phyloP scores from a whole-genome alignment of 768 basidiomycete genomes.

The Suillus hirtellus region DNA sequence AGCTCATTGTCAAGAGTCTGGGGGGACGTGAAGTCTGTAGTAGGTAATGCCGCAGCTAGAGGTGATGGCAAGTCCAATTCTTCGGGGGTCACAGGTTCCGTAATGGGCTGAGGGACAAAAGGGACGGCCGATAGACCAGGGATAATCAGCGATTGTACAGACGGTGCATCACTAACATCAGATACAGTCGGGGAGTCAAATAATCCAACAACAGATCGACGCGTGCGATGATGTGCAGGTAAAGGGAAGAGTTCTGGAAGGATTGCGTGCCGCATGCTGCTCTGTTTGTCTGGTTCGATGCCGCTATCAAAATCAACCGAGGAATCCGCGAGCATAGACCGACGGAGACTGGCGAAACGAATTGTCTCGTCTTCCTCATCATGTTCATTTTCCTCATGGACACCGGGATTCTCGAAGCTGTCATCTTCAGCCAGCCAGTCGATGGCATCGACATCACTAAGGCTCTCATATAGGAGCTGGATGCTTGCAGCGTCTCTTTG shows the following conservation, averaged over 20 bases:
- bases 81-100: conserved; percentile 20
- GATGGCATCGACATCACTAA: conserved; percentile 52
- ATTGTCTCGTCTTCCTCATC: conserved; percentile 33
- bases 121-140: conserved; percentile 34
- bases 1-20: conserved; percentile 60
- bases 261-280: conserved; percentile 23
- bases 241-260: conserved; percentile 22
- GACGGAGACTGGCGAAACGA: conserved; percentile 31
- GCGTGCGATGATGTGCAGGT: conserved; percentile 29
- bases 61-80: conserved; percentile 27
- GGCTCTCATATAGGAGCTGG: conserved; percentile 65
- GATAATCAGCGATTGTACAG: conserved; percentile 33
- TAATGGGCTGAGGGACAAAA: conserved; percentile 35
- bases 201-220: conserved; percentile 62
- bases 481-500: conserved; percentile 75
- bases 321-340: conserved; percentile 23
- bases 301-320: conserved; percentile 23
- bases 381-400: conserved; percentile 24
- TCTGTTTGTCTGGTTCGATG: conserved; percentile 25
- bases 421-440: conserved; percentile 46
- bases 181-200: conserved; percentile 43
- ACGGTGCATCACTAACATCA: conserved; percentile 19
- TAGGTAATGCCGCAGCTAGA: conserved; percentile 13
- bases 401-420: conserved; percentile 33
- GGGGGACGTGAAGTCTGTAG: conserved; percentile 15